phyloP scores from a whole-genome alignment of 2,329 filamentous ascomycete species.

The Xylaria arbuscula region DNA sequence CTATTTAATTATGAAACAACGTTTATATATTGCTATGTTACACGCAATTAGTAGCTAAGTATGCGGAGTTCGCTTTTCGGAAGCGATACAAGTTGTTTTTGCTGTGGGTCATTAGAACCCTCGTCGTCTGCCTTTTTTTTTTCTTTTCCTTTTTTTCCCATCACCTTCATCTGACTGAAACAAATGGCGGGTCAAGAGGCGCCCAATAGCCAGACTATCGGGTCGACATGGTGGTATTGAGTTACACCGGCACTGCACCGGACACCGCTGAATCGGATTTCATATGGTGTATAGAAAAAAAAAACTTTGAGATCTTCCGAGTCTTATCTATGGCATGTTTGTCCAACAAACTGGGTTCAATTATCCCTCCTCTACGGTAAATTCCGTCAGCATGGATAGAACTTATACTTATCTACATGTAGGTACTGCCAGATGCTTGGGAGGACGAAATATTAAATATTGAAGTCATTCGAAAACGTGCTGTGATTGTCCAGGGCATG shows the following conservation, averaged over 20 bases:
- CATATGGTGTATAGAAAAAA: not conserved
- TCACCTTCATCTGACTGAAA: constrained; percentile 10
- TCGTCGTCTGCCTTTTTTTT: too few relatives aligned
- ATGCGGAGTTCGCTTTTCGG: not conserved
- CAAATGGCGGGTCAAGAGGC: constrained; percentile 6
- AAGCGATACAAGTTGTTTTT: too few relatives aligned
- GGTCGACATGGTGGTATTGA: constrained; percentile 21
- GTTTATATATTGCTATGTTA: not conserved
- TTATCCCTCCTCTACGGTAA: not conserved
- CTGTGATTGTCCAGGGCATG: too few relatives aligned
- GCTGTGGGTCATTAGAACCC: too few relatives aligned
- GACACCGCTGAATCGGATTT: constrained; percentile 10
- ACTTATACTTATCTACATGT: too few relatives aligned
- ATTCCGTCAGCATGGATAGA: not conserved
- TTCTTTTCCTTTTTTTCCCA: not conserved
- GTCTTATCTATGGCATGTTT: constrained; percentile 13
- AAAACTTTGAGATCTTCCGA: constrained; percentile 5
- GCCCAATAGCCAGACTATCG: constrained; percentile 33
- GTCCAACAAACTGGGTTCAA: not conserved
- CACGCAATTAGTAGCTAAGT: not conserved
- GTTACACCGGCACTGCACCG: too few relatives aligned
- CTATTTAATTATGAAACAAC: too few relatives aligned
- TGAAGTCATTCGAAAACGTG: too few relatives aligned
- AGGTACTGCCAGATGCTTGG: too few relatives aligned
- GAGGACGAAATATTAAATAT: too few relatives aligned